Conservation (phyloP, 441 rosid species). For the Breynia disticha region DNA sequence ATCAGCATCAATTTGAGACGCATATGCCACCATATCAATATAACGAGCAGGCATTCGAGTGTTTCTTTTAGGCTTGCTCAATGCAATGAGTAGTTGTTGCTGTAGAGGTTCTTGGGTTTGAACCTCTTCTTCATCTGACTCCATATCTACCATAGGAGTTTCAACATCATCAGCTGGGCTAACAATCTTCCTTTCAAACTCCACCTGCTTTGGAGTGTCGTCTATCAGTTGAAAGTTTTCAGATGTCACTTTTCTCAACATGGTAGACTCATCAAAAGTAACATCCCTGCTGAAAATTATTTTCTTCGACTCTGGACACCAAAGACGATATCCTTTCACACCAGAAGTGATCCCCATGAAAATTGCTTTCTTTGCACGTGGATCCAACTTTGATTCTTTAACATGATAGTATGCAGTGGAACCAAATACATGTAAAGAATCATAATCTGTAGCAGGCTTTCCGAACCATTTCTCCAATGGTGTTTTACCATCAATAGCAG, state of each 20-base stretch:
- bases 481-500: background rate
- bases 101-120: no score
- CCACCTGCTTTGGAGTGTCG: background rate
- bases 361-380: background rate
- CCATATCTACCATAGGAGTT: background rate
- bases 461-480: background rate
- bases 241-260: background rate
- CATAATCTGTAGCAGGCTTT: no score
- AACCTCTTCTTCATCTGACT: background rate
- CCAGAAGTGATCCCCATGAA: no score
- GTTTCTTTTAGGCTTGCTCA: background rate
- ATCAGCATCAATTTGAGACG: background rate
- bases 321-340: no score
- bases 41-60: background rate
- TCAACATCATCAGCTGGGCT: background rate
- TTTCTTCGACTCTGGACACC: no score
- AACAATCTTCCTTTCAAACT: background rate
- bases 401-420: constrained; percentile 4
- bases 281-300: no score
- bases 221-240: background rate
- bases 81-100: no score
- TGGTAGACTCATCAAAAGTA: no score
- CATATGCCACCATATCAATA: background rate
- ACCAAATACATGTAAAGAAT: no score
- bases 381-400: background rate